phyloP scores from a whole-genome alignment of 805 yeast genomes.

The Lachancea dasiensis region DNA sequence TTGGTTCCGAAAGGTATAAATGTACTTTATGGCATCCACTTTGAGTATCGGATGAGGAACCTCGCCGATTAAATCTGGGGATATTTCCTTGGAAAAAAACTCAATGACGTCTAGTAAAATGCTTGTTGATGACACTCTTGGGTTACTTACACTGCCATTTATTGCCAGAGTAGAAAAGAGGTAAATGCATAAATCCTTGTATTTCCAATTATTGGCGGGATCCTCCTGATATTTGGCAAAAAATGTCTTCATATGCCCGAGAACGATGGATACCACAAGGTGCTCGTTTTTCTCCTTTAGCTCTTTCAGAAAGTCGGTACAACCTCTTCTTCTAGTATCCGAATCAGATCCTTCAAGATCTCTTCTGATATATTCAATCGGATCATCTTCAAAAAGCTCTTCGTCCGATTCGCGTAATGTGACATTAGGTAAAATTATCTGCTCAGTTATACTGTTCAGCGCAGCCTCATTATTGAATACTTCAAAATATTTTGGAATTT shows the following conservation, averaged over 20 bases:
- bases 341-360: slow-evolving; percentile 94
- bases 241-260: slow-evolving; percentile 64
- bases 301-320: slow-evolving; percentile 88
- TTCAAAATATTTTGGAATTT: slow-evolving; percentile 59
- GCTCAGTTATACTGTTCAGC: slow-evolving; percentile 69
- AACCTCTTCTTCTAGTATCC: slow-evolving; percentile 85
- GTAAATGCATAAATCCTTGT: slow-evolving; percentile 81
- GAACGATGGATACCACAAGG: slow-evolving; percentile 65
- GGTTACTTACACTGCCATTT: slow-evolving; percentile 78
- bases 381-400: slow-evolving; percentile 95
- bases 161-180: slow-evolving; percentile 86
- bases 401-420: slow-evolving; percentile 81
- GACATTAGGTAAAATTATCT: slow-evolving; percentile 84
- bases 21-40: slow-evolving; percentile 89
- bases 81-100: slow-evolving; percentile 76
- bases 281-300: slow-evolving; percentile 73
- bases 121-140: slow-evolving; percentile 86
- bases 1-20: slow-evolving; percentile 87
- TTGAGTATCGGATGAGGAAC: slow-evolving; percentile 68
- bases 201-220: slow-evolving; percentile 60
- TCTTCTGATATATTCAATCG: slow-evolving; percentile 84
- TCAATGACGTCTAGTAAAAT: slow-evolving; percentile 77
- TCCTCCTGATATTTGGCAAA: slow-evolving; percentile 45
- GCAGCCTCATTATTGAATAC: slow-evolving; percentile 57
- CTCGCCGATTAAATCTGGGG: slow-evolving; percentile 64